Evolutionary conservation across 2,329 filamentous ascomycete genomes (phyloP).

Genomic region (Penicillium sp.): DNA sequence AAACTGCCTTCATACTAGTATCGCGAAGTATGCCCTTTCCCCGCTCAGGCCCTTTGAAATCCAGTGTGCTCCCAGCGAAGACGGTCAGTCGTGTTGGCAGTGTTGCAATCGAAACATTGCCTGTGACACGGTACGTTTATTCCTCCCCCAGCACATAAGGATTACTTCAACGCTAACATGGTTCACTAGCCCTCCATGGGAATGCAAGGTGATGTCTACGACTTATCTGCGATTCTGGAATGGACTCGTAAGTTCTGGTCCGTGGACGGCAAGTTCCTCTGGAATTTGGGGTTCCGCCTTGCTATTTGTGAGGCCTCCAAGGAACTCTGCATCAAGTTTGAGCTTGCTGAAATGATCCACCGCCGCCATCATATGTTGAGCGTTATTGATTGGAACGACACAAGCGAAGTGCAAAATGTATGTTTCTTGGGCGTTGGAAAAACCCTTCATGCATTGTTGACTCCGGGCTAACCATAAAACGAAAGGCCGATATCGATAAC

Average conservation of each 20-base stretch:
- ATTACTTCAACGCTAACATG: neutral
- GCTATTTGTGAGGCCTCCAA: neutral
- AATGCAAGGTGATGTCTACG: neutral
- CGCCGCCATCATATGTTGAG: neutral
- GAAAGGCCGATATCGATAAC: neutral
- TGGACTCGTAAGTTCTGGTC: neutral
- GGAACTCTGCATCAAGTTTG: neutral
- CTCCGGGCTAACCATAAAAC: neutral
- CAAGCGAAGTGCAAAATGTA: neutral
- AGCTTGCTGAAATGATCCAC: neutral
- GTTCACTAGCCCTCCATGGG: neutral
- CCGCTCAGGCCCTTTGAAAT: neutral
- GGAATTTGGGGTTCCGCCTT: neutral
- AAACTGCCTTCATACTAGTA: neutral
- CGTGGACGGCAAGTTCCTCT: rapidly evolving
- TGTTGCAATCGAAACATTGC: neutral
- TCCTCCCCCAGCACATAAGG: neutral
- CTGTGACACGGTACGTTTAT: neutral
- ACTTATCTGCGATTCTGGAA: neutral
- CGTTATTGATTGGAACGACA: neutral
- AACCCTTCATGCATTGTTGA: neutral
- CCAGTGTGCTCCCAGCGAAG: neutral
- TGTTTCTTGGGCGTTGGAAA: neutral
- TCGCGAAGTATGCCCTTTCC: neutral
- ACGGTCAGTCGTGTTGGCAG: neutral